phyloP scores from a whole-genome alignment of 1,139 yeast species.

The Pichia sp. region DNA sequence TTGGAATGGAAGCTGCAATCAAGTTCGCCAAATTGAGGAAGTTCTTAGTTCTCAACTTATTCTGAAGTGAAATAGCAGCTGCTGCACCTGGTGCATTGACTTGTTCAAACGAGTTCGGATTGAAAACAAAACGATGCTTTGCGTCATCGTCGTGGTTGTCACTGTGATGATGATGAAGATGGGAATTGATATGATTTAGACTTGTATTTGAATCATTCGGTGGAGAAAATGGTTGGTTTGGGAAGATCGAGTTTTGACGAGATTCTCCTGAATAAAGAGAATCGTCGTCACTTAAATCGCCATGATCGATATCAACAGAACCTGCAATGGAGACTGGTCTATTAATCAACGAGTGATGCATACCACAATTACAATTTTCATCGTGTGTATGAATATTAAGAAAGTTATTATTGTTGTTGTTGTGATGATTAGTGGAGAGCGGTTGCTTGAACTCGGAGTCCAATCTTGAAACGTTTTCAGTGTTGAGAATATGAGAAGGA shows the following conservation, averaged over 20 bases:
- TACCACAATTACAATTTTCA: slow-evolving; percentile 54
- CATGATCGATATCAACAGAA: slow-evolving; percentile 43
- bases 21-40: slow-evolving; percentile 56
- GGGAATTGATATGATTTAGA: neutral
- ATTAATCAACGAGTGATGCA: slow-evolving; percentile 55
- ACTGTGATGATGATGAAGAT: neutral
- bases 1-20: slow-evolving; percentile 71
- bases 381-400: slow-evolving; percentile 37
- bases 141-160: neutral
- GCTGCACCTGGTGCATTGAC: slow-evolving; percentile 78
- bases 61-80: slow-evolving; percentile 66
- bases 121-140: slow-evolving; percentile 7
- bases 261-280: slow-evolving; percentile 22
- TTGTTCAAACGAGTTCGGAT: slow-evolving; percentile 44
- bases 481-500: slow-evolving; percentile 4
- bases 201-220: neutral
- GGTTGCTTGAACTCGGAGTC: slow-evolving; percentile 2
- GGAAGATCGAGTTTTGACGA: slow-evolving; percentile 1
- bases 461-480: slow-evolving; percentile 8
- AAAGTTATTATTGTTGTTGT: too few relatives aligned
- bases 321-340: slow-evolving; percentile 66
- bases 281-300: slow-evolving; percentile 52
- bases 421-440: slow-evolving; percentile 9
- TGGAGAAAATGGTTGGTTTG: neutral
- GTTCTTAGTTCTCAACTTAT: slow-evolving; percentile 47